Evolutionary conservation across 163 green algal species (phyloP).

Genomic region (Chlorella variabilis): DNA sequence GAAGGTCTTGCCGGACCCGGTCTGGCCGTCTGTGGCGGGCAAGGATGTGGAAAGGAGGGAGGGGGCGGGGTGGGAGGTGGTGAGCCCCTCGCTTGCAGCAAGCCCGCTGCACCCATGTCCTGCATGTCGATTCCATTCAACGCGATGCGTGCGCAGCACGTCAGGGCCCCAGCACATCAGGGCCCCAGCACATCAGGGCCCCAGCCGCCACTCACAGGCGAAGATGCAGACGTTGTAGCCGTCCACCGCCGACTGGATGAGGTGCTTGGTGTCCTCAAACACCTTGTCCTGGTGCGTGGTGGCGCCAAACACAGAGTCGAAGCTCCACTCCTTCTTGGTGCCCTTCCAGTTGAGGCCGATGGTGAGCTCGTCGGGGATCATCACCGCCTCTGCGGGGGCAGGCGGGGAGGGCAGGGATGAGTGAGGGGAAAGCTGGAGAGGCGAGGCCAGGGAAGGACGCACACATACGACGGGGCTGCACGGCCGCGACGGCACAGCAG

Average conservation of each 20-base stretch:
- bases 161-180: too few relatives aligned
- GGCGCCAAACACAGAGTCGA: slow-evolving; percentile 86
- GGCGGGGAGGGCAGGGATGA: too few relatives aligned
- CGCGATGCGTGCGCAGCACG: too few relatives aligned
- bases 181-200: background rate
- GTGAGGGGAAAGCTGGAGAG: too few relatives aligned
- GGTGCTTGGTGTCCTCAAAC: slow-evolving; percentile 97
- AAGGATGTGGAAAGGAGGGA: background rate
- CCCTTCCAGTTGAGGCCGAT: slow-evolving; percentile 91
- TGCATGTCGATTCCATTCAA: too few relatives aligned
- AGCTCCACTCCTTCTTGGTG: slow-evolving; percentile 92
- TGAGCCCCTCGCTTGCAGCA: too few relatives aligned
- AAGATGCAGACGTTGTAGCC: slow-evolving; percentile 99
- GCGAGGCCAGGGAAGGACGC: too few relatives aligned
- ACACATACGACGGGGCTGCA: too few relatives aligned
- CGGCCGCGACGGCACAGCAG: too few relatives aligned
- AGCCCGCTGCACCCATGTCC: too few relatives aligned
- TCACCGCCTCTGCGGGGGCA: slow-evolving; percentile 65
- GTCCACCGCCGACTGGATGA: slow-evolving; percentile 95
- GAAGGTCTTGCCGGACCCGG: slow-evolving; percentile 89
- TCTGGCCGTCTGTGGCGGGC: slow-evolving; percentile 56
- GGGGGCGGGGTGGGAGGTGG: background rate
- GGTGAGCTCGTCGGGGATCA: slow-evolving; percentile 90
- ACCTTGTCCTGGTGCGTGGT: slow-evolving; percentile 78
- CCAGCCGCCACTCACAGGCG: slow-evolving; percentile 69